phyloP scores from a whole-genome alignment of 768 basidiomycete species.

The Calocybe cyanea region DNA sequence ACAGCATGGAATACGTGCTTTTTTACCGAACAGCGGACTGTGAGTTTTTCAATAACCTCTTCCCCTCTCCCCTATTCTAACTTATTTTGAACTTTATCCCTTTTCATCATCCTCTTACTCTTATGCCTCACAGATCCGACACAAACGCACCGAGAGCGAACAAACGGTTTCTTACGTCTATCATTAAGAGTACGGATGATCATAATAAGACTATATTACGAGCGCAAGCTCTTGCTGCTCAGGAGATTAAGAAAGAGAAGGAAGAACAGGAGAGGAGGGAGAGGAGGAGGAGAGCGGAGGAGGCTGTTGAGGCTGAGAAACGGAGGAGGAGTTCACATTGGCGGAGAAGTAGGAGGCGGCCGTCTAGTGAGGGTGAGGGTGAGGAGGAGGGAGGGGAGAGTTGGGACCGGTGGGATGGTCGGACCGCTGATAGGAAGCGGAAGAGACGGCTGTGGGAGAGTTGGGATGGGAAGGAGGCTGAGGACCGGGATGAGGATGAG shows the following conservation, averaged over 20 bases:
- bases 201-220: constrained; percentile 86
- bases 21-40: constrained; percentile 54
- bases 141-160: constrained; percentile 75
- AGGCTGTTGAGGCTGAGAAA: constrained; percentile 69
- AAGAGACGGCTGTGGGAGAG: constrained; percentile 48
- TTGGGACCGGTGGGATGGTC: constrained; percentile 54
- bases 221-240: constrained; percentile 67
- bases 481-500: constrained; percentile 33
- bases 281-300: constrained; percentile 64
- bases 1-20: constrained; percentile 75
- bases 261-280: constrained; percentile 65
- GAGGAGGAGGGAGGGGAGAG: constrained; percentile 26
- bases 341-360: constrained; percentile 4
- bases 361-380: too few species aligned
- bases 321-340: constrained; percentile 29
- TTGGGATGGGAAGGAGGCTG: constrained; percentile 39
- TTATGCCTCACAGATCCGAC: constrained; percentile 67
- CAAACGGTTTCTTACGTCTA: constrained; percentile 78
- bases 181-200: constrained; percentile 92
- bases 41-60: constrained; percentile 25
- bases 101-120: too few species aligned
- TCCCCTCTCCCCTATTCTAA: too few species aligned
- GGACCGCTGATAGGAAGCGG: constrained; percentile 45
- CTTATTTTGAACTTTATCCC: too few species aligned
- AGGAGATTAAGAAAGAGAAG: constrained; percentile 65